phyloP scores from a whole-genome alignment of 257 asterid species.

The Schizonepeta tenuifolia region DNA sequence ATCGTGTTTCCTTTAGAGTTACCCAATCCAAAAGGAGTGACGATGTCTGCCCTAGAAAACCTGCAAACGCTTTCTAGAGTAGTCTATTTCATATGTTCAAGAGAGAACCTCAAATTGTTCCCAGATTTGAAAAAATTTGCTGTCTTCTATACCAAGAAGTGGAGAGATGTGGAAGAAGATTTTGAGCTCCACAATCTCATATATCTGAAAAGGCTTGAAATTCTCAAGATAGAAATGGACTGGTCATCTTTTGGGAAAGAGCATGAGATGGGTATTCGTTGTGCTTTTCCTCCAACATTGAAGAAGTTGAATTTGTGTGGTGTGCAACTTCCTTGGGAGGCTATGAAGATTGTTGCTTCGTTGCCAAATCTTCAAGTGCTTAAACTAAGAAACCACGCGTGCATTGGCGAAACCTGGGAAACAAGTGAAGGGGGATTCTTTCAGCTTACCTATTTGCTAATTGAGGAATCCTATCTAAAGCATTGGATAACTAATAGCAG shows the following conservation, averaged over 20 bases:
- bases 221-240: background rate
- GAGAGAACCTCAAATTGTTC: background rate
- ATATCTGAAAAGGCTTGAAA: background rate
- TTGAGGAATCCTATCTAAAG: background rate
- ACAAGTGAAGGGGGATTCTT: background rate
- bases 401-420: no score
- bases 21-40: no score
- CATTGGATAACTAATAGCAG: background rate
- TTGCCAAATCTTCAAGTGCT: no score
- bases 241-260: background rate
- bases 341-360: background rate
- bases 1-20: no score
- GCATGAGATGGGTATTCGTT: background rate
- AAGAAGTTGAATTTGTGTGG: background rate
- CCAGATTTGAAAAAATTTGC: background rate
- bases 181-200: background rate
- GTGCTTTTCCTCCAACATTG: background rate
- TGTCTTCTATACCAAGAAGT: background rate
- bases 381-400: no score
- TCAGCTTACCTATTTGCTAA: background rate
- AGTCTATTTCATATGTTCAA: no score
- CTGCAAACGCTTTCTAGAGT: no score
- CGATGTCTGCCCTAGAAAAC: no score
- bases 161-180: background rate
- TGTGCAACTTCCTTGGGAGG: background rate